A percentile compares a stretch with the other conserved stretches of the same genome.
phyloP scores from a whole-genome alignment of 1,139 yeast species.

The Diutina pseudorugosa region DNA sequence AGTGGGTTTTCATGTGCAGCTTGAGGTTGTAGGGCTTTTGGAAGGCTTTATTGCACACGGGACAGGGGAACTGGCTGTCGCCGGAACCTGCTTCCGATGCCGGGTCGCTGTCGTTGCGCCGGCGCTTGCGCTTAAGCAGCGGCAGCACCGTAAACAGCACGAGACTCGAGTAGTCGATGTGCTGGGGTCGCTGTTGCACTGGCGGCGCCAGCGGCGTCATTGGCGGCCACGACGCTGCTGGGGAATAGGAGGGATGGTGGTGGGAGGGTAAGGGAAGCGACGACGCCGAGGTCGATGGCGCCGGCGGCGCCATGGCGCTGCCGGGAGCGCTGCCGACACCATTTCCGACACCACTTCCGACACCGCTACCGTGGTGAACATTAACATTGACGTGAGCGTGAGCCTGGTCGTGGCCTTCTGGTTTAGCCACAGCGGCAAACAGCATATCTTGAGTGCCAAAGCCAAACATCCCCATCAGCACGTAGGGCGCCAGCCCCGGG shows the following conservation, averaged over 20 bases:
- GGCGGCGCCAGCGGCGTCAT: not conserved
- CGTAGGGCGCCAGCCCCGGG: not conserved
- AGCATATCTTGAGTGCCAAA: not conserved
- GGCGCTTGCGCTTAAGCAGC: conserved; percentile 22
- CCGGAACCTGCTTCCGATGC: not conserved
- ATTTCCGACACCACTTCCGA: not conserved
- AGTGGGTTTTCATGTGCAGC: conserved; percentile 45
- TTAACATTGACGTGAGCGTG: no score
- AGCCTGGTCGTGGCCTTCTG: not conserved
- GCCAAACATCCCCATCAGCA: not conserved
- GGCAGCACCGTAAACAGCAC: conserved; percentile 28
- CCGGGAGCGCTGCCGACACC: not conserved
- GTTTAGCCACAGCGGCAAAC: not conserved
- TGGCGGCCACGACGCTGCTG: not conserved
- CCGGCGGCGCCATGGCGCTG: not conserved
- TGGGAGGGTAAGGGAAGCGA: not conserved
- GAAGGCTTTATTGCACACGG: conserved; percentile 36
- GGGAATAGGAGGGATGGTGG: not conserved
- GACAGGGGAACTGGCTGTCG: conserved; percentile 20
- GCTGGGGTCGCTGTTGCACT: not conserved
- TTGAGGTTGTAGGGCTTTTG: conserved; percentile 44
- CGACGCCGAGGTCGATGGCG: not conserved
- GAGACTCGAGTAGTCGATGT: conserved; percentile 26
- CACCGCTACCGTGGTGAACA: no score
- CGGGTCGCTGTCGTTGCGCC: conserved; percentile 6